Evolutionary conservation across 2,329 filamentous ascomycete species (phyloP).

Genomic region (Lizonia empirigonia): DNA sequence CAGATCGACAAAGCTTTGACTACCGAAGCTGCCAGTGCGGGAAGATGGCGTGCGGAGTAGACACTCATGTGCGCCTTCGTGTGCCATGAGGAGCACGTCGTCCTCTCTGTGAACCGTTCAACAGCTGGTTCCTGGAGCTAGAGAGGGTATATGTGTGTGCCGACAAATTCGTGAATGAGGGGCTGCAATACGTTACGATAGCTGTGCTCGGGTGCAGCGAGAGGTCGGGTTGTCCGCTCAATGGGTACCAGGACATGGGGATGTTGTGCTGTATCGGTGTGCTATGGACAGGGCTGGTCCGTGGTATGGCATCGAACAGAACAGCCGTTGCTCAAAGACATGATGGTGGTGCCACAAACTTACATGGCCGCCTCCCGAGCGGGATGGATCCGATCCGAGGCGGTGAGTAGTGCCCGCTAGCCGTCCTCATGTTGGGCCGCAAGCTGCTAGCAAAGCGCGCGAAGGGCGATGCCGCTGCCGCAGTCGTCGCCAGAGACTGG

Average conservation of each 20-base stretch:
- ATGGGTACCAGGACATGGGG: conserved; percentile 33
- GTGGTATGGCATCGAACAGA: conserved; percentile 22
- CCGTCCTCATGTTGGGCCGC: conserved; percentile 11
- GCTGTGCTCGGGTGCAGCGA: conserved; percentile 21
- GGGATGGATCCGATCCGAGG: conserved; percentile 25
- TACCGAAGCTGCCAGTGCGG: conserved; percentile 30
- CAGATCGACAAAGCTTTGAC: conserved; percentile 40
- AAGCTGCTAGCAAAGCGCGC: conserved; percentile 16
- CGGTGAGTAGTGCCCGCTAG: conserved; percentile 13
- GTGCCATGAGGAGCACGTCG: conserved; percentile 26
- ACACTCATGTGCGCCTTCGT: conserved; percentile 15
- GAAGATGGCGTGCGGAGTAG: conserved; percentile 27
- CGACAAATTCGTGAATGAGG: conserved; percentile 22
- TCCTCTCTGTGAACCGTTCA: conserved; percentile 22
- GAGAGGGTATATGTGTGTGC: conserved; percentile 23
- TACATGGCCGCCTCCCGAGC: conserved; percentile 28
- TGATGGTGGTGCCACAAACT: conserved; percentile 32
- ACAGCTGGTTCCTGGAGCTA: conserved; percentile 24
- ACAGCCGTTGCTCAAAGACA: conserved; percentile 28
- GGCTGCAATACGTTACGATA: conserved; percentile 26
- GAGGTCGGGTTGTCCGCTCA: conserved; percentile 36
- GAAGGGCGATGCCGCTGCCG: conserved; percentile 16
- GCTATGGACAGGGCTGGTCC: conserved; percentile 18
- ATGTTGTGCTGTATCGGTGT: conserved; percentile 24
- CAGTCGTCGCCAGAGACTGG: conserved; percentile 27